Evolutionary conservation across 352 stramenopile species (phyloP).

Genomic region (Globisporangium ultimum): DNA sequence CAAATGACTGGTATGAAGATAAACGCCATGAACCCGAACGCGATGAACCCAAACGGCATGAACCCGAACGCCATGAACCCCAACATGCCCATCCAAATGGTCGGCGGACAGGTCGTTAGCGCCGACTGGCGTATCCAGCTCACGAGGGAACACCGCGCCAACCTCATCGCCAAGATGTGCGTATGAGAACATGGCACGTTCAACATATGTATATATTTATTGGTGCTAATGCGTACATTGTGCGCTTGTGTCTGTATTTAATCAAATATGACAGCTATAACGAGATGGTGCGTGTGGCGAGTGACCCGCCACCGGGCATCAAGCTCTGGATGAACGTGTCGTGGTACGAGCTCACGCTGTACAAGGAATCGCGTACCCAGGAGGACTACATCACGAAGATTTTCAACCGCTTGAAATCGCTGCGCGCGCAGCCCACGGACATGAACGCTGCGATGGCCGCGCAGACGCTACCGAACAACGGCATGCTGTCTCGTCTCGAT

Average conservation of each 20-base stretch:
- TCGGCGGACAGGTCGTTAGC: constrained; percentile 23
- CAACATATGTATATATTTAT: constrained; percentile 14
- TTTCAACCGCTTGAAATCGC: constrained; percentile 75
- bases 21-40: constrained; percentile 10
- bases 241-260: no score
- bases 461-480: constrained; percentile 60
- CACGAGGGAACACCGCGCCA: constrained; percentile 75
- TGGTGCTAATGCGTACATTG: neutral
- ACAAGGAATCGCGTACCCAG: constrained; percentile 81
- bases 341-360: constrained; percentile 82
- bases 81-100: constrained; percentile 17
- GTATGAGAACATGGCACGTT: constrained; percentile 6
- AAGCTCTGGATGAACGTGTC: constrained; percentile 88
- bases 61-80: constrained; percentile 4
- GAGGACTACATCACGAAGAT: constrained; percentile 89
- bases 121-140: constrained; percentile 81
- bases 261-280: constrained; percentile 47
- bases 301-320: constrained; percentile 70
- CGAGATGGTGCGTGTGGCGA: constrained; percentile 81
- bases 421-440: constrained; percentile 70
- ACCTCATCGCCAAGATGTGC: constrained; percentile 85
- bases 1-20: constrained; percentile 44
- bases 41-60: constrained; percentile 37
- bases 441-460: constrained; percentile 66
- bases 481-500: constrained; percentile 68